Conservation (phyloP, 805 yeast species). For the Yamadazyma olivae region DNA sequence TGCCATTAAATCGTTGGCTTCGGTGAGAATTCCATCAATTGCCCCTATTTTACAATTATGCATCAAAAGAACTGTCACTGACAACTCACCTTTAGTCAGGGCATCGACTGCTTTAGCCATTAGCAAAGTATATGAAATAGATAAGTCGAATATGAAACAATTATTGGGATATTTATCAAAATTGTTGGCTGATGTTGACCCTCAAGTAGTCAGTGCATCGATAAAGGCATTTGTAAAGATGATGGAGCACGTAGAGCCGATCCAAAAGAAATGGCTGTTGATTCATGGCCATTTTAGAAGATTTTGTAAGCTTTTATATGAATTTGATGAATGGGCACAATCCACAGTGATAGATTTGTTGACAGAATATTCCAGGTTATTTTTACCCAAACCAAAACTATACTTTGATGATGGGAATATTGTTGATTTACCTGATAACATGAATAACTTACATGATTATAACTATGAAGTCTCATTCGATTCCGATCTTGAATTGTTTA, state of each 20-base stretch:
- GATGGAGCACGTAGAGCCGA: slow-evolving; percentile 31
- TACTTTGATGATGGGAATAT: slow-evolving; percentile 27
- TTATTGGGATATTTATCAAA: slow-evolving; percentile 46
- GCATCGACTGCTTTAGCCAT: slow-evolving; percentile 76
- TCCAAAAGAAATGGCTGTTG: slow-evolving; percentile 49
- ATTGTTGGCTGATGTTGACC: slow-evolving; percentile 63
- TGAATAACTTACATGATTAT: slow-evolving; percentile 17
- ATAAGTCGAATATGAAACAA: slow-evolving; percentile 44
- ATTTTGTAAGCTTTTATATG: slow-evolving; percentile 44
- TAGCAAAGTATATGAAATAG: slow-evolving; percentile 48
- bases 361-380: slow-evolving; percentile 62
- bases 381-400: slow-evolving; percentile 51
- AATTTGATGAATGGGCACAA: slow-evolving; percentile 76
- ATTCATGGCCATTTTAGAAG: slow-evolving; percentile 71
- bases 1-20: slow-evolving; percentile 75
- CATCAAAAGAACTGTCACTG: slow-evolving; percentile 63
- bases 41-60: slow-evolving; percentile 75
- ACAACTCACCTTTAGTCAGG: slow-evolving; percentile 75
- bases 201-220: slow-evolving; percentile 68
- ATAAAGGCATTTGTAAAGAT: slow-evolving; percentile 53
- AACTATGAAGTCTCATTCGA: slow-evolving; percentile 43
- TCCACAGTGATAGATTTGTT: slow-evolving; percentile 55
- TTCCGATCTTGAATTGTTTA: slow-evolving; percentile 55
- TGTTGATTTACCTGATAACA: slow-evolving; percentile 43
- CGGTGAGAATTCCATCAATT: slow-evolving; percentile 78